phyloP scores from a whole-genome alignment of 208 protist species.

The Acanthamoeba triangularis region DNA sequence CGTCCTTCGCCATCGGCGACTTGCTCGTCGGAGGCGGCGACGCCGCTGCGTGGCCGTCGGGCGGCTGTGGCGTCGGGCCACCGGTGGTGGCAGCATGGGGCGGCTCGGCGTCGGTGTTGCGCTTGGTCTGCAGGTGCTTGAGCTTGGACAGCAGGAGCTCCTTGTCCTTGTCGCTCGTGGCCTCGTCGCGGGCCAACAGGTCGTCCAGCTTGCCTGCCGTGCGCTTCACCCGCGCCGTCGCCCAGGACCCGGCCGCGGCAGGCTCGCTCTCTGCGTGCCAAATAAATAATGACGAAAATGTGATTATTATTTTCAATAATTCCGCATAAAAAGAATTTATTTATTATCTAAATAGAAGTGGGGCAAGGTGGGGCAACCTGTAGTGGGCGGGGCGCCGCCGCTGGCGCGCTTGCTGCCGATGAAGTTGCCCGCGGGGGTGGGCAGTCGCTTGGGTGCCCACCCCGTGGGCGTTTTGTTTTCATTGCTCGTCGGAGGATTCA shows the following conservation, averaged over 20 bases:
- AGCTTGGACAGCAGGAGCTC: background rate
- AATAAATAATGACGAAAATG: background rate
- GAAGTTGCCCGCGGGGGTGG: background rate
- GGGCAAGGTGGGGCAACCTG: background rate
- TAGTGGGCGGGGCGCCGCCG: background rate
- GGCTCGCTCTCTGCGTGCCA: background rate
- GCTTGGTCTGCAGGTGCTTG: background rate
- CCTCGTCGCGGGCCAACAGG: background rate
- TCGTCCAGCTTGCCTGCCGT: slow-evolving; percentile 6
- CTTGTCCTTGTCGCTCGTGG: background rate
- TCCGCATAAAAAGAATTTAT: too few species aligned
- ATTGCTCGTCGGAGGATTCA: background rate
- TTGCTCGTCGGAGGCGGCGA: background rate
- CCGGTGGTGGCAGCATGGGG: background rate
- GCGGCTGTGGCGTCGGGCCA: background rate
- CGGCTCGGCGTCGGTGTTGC: background rate
- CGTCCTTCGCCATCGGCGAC: background rate
- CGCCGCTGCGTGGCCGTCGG: background rate
- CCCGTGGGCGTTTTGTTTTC: background rate
- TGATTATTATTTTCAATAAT: background rate
- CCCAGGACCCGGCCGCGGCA: background rate
- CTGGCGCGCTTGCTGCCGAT: slow-evolving; percentile 40
- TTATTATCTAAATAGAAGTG: background rate
- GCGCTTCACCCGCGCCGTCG: background rate
- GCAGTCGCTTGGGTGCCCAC: background rate